Percentiles rank a stretch among this genome's conserved stretches.
Conservation (phyloP, 257 asterid species). For the Nicotiana undulata region DNA sequence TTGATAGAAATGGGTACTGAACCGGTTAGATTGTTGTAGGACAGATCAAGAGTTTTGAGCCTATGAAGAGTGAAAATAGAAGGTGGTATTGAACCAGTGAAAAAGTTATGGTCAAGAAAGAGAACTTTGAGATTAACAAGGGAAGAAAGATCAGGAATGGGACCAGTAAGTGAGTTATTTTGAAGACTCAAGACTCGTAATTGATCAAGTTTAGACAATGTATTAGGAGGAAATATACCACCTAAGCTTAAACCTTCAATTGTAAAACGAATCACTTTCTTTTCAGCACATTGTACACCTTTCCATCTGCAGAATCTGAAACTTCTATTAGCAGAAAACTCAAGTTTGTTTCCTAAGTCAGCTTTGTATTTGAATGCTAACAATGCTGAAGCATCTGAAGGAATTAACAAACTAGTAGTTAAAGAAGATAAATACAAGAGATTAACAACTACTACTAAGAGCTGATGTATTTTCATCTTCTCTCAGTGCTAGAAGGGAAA, state of each 20-base stretch:
- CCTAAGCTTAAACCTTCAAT: slow-evolving; percentile 39
- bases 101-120: slow-evolving; percentile 49
- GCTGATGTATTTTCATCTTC: background rate
- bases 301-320: slow-evolving; percentile 59
- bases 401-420: background rate
- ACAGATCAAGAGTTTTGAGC: slow-evolving; percentile 69
- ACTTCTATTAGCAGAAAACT: slow-evolving; percentile 22
- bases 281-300: slow-evolving; percentile 45
- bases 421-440: background rate
- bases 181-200: slow-evolving; percentile 68
- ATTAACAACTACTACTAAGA: slow-evolving; percentile 3
- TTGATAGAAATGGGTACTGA: slow-evolving; percentile 33
- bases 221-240: slow-evolving; percentile 43
- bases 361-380: slow-evolving; percentile 64
- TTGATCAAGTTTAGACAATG: slow-evolving; percentile 45
- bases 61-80: slow-evolving; percentile 66
- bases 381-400: slow-evolving; percentile 51
- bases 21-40: slow-evolving; percentile 63
- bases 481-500: background rate
- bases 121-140: slow-evolving; percentile 53
- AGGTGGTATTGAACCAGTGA: slow-evolving; percentile 54
- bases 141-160: slow-evolving; percentile 65
- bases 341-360: slow-evolving; percentile 33
- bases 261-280: slow-evolving; percentile 37
- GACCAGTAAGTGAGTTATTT: slow-evolving; percentile 76